These are phyloP conservation scores for Claviceps maximensis DNA, from an alignment of 2,329 filamentous ascomycete genomes.

Conservation along the genomic window DNA sequence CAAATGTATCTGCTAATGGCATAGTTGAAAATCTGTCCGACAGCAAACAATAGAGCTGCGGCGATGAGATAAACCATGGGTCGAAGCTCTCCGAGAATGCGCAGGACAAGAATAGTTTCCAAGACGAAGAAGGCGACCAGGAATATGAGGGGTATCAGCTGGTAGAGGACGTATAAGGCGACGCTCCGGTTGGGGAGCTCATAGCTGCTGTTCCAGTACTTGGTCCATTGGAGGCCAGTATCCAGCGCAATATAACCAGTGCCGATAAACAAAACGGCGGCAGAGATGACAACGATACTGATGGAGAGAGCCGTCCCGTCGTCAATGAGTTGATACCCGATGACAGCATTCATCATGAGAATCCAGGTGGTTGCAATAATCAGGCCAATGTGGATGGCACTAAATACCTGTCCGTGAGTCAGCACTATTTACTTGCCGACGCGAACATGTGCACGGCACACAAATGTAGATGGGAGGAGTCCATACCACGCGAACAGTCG, in stretches of 20 bases:
- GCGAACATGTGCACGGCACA: neutral
- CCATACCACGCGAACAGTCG: conserved; percentile 58
- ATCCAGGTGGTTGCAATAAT: conserved; percentile 86
- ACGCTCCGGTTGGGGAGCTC: conserved; percentile 55
- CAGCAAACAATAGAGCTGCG: conserved; percentile 70
- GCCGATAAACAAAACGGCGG: conserved; percentile 63
- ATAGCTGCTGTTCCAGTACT: conserved; percentile 54
- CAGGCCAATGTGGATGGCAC: conserved; percentile 77
- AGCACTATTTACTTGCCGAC: conserved; percentile 42
- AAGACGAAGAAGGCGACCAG: conserved; percentile 78
- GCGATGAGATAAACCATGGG: conserved; percentile 80
- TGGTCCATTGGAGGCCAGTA: conserved; percentile 77
- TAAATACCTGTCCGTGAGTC: conserved; percentile 53
- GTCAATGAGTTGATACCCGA: conserved; percentile 87
- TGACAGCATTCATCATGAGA: conserved; percentile 77
- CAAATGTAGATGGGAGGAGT: neutral
- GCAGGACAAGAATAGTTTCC: conserved; percentile 70
- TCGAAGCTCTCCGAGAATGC: conserved; percentile 72
- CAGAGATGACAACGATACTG: conserved; percentile 59
- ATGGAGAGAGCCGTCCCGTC: conserved; percentile 82
- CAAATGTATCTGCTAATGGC: conserved; percentile 86
- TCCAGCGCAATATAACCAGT: conserved; percentile 94
- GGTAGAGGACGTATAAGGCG: conserved; percentile 86
- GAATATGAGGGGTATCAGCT: conserved; percentile 78
- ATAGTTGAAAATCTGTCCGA: conserved; percentile 94